Base-by-base conservation (phyloP, 1,284 basidiomycete genomes). In the Apiotrichum akiyoshidainum region DNA sequence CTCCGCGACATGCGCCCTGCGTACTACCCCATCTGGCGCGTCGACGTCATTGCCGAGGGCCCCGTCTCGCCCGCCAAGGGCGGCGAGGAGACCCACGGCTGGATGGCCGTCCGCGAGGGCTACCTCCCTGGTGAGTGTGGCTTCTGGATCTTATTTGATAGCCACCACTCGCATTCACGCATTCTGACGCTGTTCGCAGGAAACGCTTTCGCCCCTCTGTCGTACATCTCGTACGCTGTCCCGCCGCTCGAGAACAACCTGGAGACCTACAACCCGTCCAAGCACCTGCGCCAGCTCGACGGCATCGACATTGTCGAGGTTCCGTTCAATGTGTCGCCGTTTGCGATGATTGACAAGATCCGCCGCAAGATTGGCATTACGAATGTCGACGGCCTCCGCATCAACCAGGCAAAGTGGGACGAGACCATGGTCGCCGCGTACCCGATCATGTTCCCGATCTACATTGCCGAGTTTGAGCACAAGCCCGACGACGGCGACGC, bases 301-400 rank as follows among this genome's bases (percentile, higher is more conserved):
- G 83, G 88, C 17, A 88, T 88, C 69, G 84, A 83, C 50, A 75
- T 83, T 40, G 67, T 83, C 80, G 59, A 76, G 85, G 50, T 92
- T 85, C 74, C 75, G 11, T 78, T 77, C 61, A 72, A 68, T 2
- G 74, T 73, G 0, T 68, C 68, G 34, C 77, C 77, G 12, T 46
- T 75, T 4, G 70, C 63, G 1, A 46, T 71, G 0, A 26, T 70
- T 9, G 67, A 68, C 40, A 65, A 65, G 58, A 42, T 73, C 5
- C 59, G 68, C 37, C 56, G 61, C 19, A 37, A 42, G 31, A 58
- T 74, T 33, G 74, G 71, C 4, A 41, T 19, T 14, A 19, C 52
- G 8, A 48, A 35, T 5, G 61, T 67, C 55, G 65, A 67, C 40
- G 67, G 65, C 39, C 34, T 68, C 17, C 53, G 47, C 8, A 55